Conservation (phyloP, 164 flowering plant species). For the Echeveria elegans region DNA sequence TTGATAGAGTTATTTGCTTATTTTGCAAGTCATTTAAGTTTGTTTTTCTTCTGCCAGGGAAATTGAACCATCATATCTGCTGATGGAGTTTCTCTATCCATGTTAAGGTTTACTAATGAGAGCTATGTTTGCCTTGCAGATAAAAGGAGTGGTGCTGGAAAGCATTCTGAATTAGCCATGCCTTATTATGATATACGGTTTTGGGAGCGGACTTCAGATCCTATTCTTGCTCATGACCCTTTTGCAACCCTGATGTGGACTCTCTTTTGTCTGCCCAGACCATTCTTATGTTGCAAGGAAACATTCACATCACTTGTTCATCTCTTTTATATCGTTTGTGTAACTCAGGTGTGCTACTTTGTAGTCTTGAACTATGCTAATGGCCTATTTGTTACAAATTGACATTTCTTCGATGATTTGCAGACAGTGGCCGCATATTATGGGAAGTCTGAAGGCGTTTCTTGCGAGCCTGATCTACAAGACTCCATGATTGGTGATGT, state of each 20-base stretch:
- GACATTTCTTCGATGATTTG: slow-evolving; percentile 10
- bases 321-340: slow-evolving; percentile 59
- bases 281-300: slow-evolving; percentile 48
- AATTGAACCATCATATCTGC: background rate
- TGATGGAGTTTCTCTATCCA: background rate
- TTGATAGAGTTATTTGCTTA: background rate
- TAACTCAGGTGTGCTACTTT: slow-evolving; percentile 50
- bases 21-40: background rate
- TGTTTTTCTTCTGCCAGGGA: background rate
- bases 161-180: slow-evolving; percentile 31
- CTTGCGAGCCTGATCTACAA: slow-evolving; percentile 21
- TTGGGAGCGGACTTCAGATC: slow-evolving; percentile 73
- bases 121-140: slow-evolving; percentile 28
- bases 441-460: slow-evolving; percentile 17
- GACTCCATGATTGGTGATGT: slow-evolving; percentile 47
- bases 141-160: slow-evolving; percentile 27
- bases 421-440: slow-evolving; percentile 57
- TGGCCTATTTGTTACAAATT: slow-evolving; percentile 3
- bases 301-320: slow-evolving; percentile 69
- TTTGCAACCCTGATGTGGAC: slow-evolving; percentile 95
- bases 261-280: slow-evolving; percentile 77
- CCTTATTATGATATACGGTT: slow-evolving; percentile 51
- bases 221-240: slow-evolving; percentile 74
- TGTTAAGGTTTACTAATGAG: background rate
- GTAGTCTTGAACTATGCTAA: background rate